Evolutionary conservation across 148 eudicot genomes (phyloP), one percentile per base, ranked within the genome.

Genomic region (Silene uniflora): DNA sequence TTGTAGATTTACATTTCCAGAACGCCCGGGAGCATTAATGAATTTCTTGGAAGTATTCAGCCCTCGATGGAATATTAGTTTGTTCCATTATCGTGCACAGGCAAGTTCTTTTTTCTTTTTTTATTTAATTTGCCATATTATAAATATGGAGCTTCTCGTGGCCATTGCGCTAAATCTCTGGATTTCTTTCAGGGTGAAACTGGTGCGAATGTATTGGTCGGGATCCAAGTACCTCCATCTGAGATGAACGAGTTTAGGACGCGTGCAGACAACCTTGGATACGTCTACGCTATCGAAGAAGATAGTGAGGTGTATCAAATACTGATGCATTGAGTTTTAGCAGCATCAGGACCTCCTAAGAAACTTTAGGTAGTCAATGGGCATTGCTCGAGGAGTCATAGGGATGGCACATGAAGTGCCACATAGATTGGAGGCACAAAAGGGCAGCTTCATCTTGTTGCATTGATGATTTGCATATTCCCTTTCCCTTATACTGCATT

Each of bases 11-110:
- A 70, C 79, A 66, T 96, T 96, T 60, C 99, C 99, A 3, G 99
- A 96, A 81, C 89, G 97, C 74, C 97, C 91, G 21, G 99, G 99
- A 75, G 89, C 98, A 67, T 75, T 92, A 80, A 85, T 88, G 98
- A 85, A 89, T 47, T 96, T 96, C n/a, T 82, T 96, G 84, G 91
- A 92, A 76, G 87, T 87, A 22, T 86, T 96, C 47, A 96, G 99
- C 82, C 99, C 98, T 60, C 83, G 88, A 32, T 92, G 99, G 99
- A 92, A 96, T 78, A 96, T 96, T 76, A 91, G 91, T 78, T 84
- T 96, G 81, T 96, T 96, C 84, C 98, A 96, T 78, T 96, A 96
- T 78, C 98, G 97, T 12, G 88, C 86, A 62, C 98, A 92, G 88
- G 99, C 91, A 59, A 78, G 80, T 63, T 74, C 76, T 23, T 27